A percentile compares a stretch with the other conserved stretches of the same genome.
Evolutionary conservation across 805 yeast species (phyloP).

Genomic region (Phaffomyces opuntiae): DNA sequence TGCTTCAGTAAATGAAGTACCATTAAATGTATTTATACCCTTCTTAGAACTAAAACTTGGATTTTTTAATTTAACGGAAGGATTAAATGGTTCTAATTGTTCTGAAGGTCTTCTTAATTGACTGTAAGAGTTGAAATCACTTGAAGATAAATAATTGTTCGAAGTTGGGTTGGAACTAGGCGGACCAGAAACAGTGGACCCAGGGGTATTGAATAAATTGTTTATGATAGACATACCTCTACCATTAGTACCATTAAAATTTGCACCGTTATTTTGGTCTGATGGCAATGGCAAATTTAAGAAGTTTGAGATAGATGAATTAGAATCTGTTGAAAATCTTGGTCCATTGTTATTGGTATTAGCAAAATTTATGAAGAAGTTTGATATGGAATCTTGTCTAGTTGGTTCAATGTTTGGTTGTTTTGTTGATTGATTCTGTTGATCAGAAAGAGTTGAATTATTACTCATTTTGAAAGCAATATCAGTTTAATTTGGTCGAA

Average conservation of each 20-base stretch:
- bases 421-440: conserved; percentile 4
- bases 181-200: too few species aligned
- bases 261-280: conserved; percentile 7
- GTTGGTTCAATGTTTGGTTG: conserved; percentile 6
- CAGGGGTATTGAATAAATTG: conserved; percentile 14
- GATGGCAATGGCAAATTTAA: conserved; percentile 11
- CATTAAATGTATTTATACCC: conserved; percentile 8
- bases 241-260: conserved; percentile 16
- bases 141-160: conserved; percentile 9
- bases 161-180: background rate
- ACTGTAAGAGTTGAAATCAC: conserved; percentile 22
- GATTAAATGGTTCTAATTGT: conserved; percentile 41
- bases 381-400: conserved; percentile 24
- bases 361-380: conserved; percentile 22
- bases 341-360: conserved; percentile 17
- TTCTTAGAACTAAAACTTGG: conserved; percentile 19
- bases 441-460: conserved; percentile 5
- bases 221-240: conserved; percentile 21
- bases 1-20: conserved; percentile 12
- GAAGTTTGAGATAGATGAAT: conserved; percentile 20
- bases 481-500: background rate
- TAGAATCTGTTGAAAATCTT: conserved; percentile 24
- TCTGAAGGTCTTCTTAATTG: conserved; percentile 39
- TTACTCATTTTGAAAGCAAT: background rate
- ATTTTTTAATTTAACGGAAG: conserved; percentile 25